These are phyloP conservation scores for Sporothrix pseudoabietina DNA, from an alignment of 2,329 filamentous ascomycete species.

Conservation along the genomic window DNA sequence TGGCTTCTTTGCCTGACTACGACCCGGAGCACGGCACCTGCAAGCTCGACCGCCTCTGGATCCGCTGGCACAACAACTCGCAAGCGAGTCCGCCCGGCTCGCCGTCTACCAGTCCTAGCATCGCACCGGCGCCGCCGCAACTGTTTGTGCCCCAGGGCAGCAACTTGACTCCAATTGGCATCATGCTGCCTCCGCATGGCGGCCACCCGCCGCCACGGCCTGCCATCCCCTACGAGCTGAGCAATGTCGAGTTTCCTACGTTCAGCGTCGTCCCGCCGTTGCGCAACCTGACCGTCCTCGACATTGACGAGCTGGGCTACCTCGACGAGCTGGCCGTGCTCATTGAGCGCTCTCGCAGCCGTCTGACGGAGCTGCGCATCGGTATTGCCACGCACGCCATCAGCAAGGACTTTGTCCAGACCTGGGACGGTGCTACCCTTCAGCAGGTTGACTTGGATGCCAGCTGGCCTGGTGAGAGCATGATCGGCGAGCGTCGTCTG, in stretches of 20 bases:
- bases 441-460: slow-evolving; percentile 65
- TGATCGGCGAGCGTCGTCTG: slow-evolving; percentile 63
- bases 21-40: slow-evolving; percentile 60
- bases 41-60: slow-evolving; percentile 73
- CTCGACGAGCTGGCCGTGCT: slow-evolving; percentile 80
- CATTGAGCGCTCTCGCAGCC: slow-evolving; percentile 68
- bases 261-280: slow-evolving; percentile 76
- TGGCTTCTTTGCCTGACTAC: slow-evolving; percentile 69
- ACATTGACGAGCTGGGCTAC: slow-evolving; percentile 82
- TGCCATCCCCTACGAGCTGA: slow-evolving; percentile 54
- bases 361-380: slow-evolving; percentile 70
- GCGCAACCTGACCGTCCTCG: slow-evolving; percentile 73
- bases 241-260: slow-evolving; percentile 73
- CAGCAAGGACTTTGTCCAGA: slow-evolving; percentile 56
- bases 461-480: slow-evolving; percentile 58
- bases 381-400: slow-evolving; percentile 62
- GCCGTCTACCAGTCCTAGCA: slow-evolving; percentile 39
- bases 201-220: slow-evolving; percentile 40
- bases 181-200: slow-evolving; percentile 42
- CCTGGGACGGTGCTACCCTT: slow-evolving; percentile 64
- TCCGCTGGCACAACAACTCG: slow-evolving; percentile 80
- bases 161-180: slow-evolving; percentile 48
- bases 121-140: slow-evolving; percentile 31
- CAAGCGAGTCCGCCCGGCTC: slow-evolving; percentile 45
- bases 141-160: slow-evolving; percentile 42